Evolutionary conservation across 768 basidiomycete species (phyloP), one percentile per base, ranked within the genome.

Genomic region (Termitomyces sp.): DNA sequence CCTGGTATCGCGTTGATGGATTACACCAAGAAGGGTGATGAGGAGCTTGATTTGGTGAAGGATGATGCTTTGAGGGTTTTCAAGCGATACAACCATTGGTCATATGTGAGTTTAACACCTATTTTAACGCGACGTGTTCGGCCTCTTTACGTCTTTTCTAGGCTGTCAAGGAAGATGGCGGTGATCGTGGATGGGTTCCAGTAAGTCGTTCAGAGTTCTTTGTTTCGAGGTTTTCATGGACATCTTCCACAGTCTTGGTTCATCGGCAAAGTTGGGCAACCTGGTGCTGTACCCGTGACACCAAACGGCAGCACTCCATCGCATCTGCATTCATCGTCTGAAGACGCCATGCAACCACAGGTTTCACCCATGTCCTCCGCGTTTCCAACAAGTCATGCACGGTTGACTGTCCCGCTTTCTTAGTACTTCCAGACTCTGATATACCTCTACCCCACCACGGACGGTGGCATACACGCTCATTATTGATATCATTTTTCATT

Each of bases 51-150:
- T 65, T 75, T 98, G 44, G 82, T 81, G 52, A 97, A 96, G 70
- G 95, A 95, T 64, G 93, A 98, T 69, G 76, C 84, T 23, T 68
- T 99, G 63, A 80, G 93, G 63, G 95, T 99, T 44, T 97, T 98
- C 76, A 98, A 98, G 78, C 83, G 95, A 63, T 98, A 98, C 71
- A 97, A 96, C 61, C 95, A 98, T 74, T 98, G 95, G 94, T 93
- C 91, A 72, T 95, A 94, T 74, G 91, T 92, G 69, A 57, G 82
- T 74, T 55, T 30, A 59, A 54, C 59, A 51, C 62, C 33, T 33
- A 63, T 32, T 56, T 61, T 61, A 60, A 50, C 58, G 20, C 6
- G 61, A 50, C 33, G 54, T 57, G 26, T 52, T n/a, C 18, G 26
- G 12, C n/a, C 63, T 58, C 23, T 30, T 52, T 32, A 13, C 30